Base-by-base conservation (phyloP, 192 early-diverging fungal species). In the Mortierella antarctica region DNA sequence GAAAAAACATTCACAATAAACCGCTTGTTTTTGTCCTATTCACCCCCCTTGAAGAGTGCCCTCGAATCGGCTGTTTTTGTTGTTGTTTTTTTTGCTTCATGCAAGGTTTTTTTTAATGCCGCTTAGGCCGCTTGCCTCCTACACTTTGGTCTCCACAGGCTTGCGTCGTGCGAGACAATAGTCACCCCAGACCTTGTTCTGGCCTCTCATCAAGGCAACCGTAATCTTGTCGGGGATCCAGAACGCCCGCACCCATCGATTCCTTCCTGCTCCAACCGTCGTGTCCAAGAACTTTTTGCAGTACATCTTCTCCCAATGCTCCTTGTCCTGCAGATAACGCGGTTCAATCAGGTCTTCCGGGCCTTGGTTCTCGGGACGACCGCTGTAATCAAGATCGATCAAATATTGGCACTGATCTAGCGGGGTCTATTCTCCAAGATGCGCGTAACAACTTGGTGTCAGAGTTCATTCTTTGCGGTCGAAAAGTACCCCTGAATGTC, bases 241-340 rank as follows among this genome's bases (percentile, higher is more conserved):
- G 49, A 92, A 88, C 15, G 90, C 83, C 17, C 91, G 60, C 41
- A 85, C 69, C 70, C 89, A 65, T 21, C 81, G 74, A 49, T 79
- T 59, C n/a, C 86, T 74, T 40, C 75, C 73, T n/a, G 74, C 83
- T 13, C 77, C 77, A 9, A 80, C 60, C 4, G 55, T 58, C 6
- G 88, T 83, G 75, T 95, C 91, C 53, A 95, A 67, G 67, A 91
- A 92, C 20, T 83, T 90, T 45, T 76, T 67, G 70, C 94, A 95
- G 5, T 69, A 58, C 20, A 93, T 20, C 13, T 71, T 68, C 9
- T 87, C 86, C 94, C 94, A 95, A 7, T 62, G 69, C 10, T 83
- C 69, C 39, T 82, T 86, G 67, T 89, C 84, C 20, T 83, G 62
- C 13, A 88, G 80, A 67, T 91, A 91, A 8, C 83, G 63, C 10